Conservation (phyloP, 2,329 filamentous ascomycete species). For the Phoma sp. region DNA sequence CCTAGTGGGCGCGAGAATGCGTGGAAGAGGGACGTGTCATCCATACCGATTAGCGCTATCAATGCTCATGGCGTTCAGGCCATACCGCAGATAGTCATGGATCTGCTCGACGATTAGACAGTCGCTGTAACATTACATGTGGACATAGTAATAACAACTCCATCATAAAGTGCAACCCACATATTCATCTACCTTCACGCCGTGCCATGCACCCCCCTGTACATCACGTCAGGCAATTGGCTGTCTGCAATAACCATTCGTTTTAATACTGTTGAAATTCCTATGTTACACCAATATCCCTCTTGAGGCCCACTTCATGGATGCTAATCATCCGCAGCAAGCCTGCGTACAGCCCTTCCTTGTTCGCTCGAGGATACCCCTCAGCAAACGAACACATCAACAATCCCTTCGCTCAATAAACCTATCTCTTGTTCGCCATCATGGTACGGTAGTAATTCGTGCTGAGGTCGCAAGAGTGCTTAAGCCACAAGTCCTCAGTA, state of each 20-base stretch:
- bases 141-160: background rate
- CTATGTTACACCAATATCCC: conserved; percentile 17
- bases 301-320: background rate
- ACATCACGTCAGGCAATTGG: no score
- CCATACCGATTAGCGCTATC: conserved; percentile 89
- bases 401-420: background rate
- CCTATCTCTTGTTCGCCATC: conserved; percentile 17
- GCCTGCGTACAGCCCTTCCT: no score
- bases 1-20: conserved; percentile 72
- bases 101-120: conserved; percentile 58
- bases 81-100: conserved; percentile 75
- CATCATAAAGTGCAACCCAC: no score
- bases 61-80: conserved; percentile 80
- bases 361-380: no score
- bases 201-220: no score
- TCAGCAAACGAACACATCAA: background rate
- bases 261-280: conserved; percentile 1
- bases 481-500: conserved; percentile 73
- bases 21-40: conserved; percentile 63
- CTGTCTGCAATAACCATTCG: background rate
- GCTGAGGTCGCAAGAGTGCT: conserved; percentile 73
- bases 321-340: background rate
- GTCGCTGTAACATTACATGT: background rate
- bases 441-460: conserved; percentile 71
- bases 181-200: no score